These are phyloP conservation scores for Blastobotrys arbuscula DNA, from an alignment of 1,139 yeast species.

Conservation along the genomic window DNA sequence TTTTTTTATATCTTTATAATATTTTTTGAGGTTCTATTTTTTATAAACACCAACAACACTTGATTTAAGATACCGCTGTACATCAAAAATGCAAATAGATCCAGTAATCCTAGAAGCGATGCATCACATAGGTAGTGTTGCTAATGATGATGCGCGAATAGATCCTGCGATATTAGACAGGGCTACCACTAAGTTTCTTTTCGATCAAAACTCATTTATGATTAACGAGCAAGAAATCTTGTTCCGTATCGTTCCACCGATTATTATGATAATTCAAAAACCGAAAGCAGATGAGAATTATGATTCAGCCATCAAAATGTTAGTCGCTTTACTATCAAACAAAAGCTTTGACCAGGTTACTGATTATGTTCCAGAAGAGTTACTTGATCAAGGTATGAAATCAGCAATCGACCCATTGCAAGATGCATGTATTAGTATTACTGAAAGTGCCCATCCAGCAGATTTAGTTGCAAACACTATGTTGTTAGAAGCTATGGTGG, in stretches of 20 bases:
- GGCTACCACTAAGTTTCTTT: constrained; percentile 17
- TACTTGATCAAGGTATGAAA: constrained; percentile 20
- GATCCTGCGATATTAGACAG: constrained; percentile 17
- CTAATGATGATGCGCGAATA: background rate
- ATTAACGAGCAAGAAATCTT: constrained; percentile 13
- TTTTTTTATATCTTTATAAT: too few species aligned
- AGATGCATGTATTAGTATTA: constrained; percentile 18
- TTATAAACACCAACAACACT: too few species aligned
- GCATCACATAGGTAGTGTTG: background rate
- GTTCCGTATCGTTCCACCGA: constrained; percentile 18
- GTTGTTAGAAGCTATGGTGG: constrained; percentile 19
- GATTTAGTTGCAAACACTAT: constrained; percentile 23
- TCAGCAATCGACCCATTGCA: constrained; percentile 22
- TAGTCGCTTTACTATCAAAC: constrained; percentile 21
- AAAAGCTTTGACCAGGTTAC: constrained; percentile 22
- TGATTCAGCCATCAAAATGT: constrained; percentile 20
- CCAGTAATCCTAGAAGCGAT: background rate
- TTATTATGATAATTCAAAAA: constrained; percentile 18
- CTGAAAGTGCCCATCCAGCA: constrained; percentile 22
- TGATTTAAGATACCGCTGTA: too few species aligned
- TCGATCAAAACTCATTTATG: constrained; percentile 18
- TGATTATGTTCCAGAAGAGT: constrained; percentile 19
- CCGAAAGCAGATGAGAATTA: constrained; percentile 14
- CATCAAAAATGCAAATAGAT: background rate
- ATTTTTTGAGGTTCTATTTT: too few species aligned